Evolutionary conservation across 441 rosid species (phyloP).

Genomic region (Caryocar brasiliense): DNA sequence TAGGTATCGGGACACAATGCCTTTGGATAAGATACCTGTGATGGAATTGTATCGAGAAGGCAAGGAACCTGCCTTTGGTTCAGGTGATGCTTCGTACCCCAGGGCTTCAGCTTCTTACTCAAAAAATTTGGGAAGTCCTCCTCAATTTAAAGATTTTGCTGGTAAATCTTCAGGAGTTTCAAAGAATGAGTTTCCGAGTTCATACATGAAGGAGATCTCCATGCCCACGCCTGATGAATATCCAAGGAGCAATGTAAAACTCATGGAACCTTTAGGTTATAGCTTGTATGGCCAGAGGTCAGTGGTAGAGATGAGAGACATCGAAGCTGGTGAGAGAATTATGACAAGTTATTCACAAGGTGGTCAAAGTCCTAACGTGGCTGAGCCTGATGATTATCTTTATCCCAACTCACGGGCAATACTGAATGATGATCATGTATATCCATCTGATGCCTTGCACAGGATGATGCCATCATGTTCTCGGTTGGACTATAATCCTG

Average conservation of each 20-base stretch:
- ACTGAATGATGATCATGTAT: constrained; percentile 21
- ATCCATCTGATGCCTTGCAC: constrained; percentile 22
- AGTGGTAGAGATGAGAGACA: constrained; percentile 20
- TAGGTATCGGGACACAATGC: constrained; percentile 25
- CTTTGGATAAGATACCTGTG: constrained; percentile 15
- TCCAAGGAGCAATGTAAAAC: constrained; percentile 23
- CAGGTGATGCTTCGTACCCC: constrained; percentile 25
- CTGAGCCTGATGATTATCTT: constrained; percentile 26
- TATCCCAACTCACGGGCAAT: constrained; percentile 25
- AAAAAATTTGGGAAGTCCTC: constrained; percentile 18
- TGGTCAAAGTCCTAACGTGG: constrained; percentile 20
- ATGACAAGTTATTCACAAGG: constrained; percentile 15
- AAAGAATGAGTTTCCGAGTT: constrained; percentile 23
- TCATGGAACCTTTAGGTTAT: constrained; percentile 22
- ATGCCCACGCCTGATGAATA: constrained; percentile 28
- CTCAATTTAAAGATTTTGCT: constrained; percentile 22
- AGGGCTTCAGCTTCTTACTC: constrained; percentile 21
- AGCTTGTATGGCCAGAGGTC: constrained; percentile 24
- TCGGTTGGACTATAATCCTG: constrained; percentile 24
- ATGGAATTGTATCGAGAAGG: constrained; percentile 24
- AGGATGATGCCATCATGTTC: constrained; percentile 23
- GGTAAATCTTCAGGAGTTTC: constrained; percentile 27
- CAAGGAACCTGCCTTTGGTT: constrained; percentile 17
- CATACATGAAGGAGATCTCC: constrained; percentile 24
- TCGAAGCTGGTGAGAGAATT: constrained; percentile 22